Evolutionary conservation across 257 asterid species (phyloP).

Genomic region (Solanum neorickii): DNA sequence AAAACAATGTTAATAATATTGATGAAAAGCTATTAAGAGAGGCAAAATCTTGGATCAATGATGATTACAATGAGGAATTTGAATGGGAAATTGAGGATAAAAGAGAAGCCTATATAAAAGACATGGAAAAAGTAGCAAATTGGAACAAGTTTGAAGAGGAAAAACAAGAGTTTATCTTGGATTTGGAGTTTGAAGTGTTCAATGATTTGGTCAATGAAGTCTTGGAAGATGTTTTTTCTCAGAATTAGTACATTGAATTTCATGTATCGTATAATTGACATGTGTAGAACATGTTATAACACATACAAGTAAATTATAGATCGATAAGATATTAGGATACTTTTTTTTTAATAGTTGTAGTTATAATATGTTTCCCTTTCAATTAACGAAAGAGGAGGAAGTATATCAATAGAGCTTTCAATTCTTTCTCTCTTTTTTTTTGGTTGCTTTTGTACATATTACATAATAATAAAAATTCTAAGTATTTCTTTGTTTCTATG

Average conservation of each 20-base stretch:
- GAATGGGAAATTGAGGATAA: conserved; percentile 41
- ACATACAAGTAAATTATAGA: neutral
- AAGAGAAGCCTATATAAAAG: conserved; percentile 33
- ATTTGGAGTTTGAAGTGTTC: conserved; percentile 27
- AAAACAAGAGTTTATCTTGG: conserved; percentile 26
- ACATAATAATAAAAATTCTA: neutral
- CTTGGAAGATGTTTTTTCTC: conserved; percentile 16
- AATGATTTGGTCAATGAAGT: conserved; percentile 35
- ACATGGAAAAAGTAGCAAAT: conserved; percentile 38
- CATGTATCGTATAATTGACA: neutral
- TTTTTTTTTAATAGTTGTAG: neutral
- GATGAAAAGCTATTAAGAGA: conserved; percentile 13
- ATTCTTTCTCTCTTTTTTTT: no score
- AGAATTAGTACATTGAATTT: neutral
- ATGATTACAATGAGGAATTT: conserved; percentile 19
- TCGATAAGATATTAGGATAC: neutral
- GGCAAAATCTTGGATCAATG: conserved; percentile 39
- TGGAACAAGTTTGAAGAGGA: conserved; percentile 47
- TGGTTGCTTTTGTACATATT: neutral
- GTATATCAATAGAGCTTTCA: neutral
- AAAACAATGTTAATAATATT: conserved; percentile 5
- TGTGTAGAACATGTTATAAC: neutral
- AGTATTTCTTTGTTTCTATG: neutral
- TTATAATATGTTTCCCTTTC: neutral
- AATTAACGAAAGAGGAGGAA: neutral